Conservation (phyloP, 805 yeast species). For the Jamesozyma lodderae region DNA sequence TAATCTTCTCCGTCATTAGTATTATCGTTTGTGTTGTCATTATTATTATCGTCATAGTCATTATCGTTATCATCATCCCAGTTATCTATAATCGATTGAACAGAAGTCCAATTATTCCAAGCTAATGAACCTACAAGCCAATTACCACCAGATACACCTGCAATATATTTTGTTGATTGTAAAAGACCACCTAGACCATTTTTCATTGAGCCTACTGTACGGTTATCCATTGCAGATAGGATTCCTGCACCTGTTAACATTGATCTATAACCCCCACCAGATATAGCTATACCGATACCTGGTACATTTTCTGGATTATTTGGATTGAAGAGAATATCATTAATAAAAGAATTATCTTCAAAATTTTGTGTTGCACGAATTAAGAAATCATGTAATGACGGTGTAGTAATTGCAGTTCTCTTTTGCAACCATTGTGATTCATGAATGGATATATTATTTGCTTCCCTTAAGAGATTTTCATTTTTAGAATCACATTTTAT, state of each 20-base stretch:
- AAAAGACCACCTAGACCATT: conserved; percentile 66
- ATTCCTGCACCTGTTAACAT: conserved; percentile 82
- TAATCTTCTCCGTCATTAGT: conserved; percentile 34
- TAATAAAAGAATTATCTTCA: conserved; percentile 11
- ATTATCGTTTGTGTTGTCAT: background rate
- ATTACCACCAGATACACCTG: conserved; percentile 79
- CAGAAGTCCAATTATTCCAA: conserved; percentile 63
- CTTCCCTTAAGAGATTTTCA: conserved; percentile 38
- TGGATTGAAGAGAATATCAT: conserved; percentile 13
- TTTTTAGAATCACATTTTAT: conserved; percentile 43
- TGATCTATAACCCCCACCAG: conserved; percentile 91
- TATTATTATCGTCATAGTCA: conserved; percentile 7
- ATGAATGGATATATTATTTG: conserved; percentile 34
- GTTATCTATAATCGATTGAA: conserved; percentile 45
- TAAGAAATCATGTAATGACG: conserved; percentile 38
- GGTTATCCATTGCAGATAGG: conserved; percentile 70
- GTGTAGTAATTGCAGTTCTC: conserved; percentile 37
- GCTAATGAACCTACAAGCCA: conserved; percentile 70
- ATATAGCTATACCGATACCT: conserved; percentile 51
- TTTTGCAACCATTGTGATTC: conserved; percentile 45
- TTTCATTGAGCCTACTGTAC: conserved; percentile 47
- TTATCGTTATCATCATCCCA: conserved; percentile 24
- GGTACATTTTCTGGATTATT: conserved; percentile 24
- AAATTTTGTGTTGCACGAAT: conserved; percentile 30
- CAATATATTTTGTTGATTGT: conserved; percentile 58